These are phyloP conservation scores for Aspergillus hancockii DNA, from an alignment of 495 filamentous ascomycete species.

Conservation along the genomic window DNA sequence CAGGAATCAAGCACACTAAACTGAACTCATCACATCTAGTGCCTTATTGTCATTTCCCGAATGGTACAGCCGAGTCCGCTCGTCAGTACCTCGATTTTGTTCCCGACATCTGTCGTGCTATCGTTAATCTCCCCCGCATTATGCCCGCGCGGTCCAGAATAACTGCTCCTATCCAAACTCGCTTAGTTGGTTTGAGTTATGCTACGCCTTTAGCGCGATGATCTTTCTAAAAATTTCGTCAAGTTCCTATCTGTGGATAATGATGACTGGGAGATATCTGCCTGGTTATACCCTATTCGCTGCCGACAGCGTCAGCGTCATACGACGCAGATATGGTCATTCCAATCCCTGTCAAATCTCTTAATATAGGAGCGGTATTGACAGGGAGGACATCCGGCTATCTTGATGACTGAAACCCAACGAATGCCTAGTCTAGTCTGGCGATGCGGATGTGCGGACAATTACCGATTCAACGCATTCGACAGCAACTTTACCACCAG, in stretches of 20 bases:
- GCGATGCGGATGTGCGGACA: neutral
- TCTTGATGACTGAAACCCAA: neutral
- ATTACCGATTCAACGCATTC: neutral
- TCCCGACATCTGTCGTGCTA: neutral
- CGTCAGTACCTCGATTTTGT: neutral
- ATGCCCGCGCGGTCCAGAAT: neutral
- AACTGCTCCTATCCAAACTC: neutral
- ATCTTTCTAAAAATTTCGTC: neutral
- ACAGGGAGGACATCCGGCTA: neutral
- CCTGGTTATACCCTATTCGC: neutral
- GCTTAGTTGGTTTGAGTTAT: neutral
- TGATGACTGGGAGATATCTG: neutral
- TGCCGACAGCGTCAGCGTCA: neutral
- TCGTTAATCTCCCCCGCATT: neutral
- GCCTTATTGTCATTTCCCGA: neutral
- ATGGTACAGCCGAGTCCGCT: neutral
- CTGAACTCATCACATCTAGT: neutral
- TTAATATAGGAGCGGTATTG: neutral
- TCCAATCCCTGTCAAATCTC: neutral
- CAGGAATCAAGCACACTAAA: neutral
- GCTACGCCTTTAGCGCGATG: neutral
- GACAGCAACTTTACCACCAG: neutral
- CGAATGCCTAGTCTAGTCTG: neutral
- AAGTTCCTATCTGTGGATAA: neutral
- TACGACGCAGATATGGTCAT: neutral